Evolutionary conservation across 2,329 filamentous ascomycete species (phyloP).

Genomic region (Hymenoscyphus fructigenus): DNA sequence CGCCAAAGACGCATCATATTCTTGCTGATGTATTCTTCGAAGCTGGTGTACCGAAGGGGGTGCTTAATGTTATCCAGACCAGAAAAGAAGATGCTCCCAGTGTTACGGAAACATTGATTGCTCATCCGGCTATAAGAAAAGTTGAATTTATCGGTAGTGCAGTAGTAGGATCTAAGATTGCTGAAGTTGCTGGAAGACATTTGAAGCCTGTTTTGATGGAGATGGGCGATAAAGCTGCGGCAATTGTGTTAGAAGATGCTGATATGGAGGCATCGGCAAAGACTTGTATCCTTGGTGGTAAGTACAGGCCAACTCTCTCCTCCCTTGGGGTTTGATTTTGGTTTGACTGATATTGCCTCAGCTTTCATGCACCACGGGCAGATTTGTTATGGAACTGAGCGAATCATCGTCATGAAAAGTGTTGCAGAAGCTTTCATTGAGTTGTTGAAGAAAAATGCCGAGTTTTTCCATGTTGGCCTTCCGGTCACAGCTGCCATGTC

Average conservation of each 20-base stretch:
- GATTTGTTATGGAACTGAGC: slow-evolving; percentile 58
- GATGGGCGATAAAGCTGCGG: slow-evolving; percentile 67
- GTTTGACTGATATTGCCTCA: too few species aligned
- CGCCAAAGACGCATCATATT: slow-evolving; percentile 55
- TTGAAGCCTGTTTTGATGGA: slow-evolving; percentile 70
- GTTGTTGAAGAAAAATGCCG: not conserved
- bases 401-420: slow-evolving; percentile 40
- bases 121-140: slow-evolving; percentile 44
- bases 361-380: slow-evolving; percentile 46
- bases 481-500: slow-evolving; percentile 16
- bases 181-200: slow-evolving; percentile 60
- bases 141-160: slow-evolving; percentile 70
- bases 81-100: slow-evolving; percentile 51
- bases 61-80: slow-evolving; percentile 60
- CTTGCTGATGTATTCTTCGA: slow-evolving; percentile 45
- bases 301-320: too few species aligned
- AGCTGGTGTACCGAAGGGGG: slow-evolving; percentile 65
- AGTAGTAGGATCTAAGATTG: slow-evolving; percentile 65
- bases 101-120: slow-evolving; percentile 57
- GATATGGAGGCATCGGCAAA: slow-evolving; percentile 50
- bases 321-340: too few species aligned
- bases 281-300: too few species aligned
- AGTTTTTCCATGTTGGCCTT: not conserved
- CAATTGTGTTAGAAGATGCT: slow-evolving; percentile 67
- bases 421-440: not conserved